These are phyloP conservation scores for Eremothecium coryli DNA, from an alignment of 1,139 yeast species.

Conservation along the genomic window DNA sequence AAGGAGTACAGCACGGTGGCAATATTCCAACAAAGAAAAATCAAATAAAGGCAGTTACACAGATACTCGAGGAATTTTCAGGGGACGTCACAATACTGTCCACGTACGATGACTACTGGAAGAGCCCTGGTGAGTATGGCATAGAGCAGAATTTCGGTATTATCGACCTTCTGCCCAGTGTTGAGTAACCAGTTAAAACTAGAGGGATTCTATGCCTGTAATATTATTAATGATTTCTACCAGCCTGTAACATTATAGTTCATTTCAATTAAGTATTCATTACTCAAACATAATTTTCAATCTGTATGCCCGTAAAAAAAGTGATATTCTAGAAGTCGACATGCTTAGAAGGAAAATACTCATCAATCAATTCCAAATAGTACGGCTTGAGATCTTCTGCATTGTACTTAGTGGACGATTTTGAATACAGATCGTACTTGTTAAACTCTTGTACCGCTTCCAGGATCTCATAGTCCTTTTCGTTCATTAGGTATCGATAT, in stretches of 20 bases:
- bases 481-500: constrained; percentile 55
- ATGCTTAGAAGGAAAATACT: constrained; percentile 49
- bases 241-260: no score
- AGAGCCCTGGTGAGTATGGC: constrained; percentile 68
- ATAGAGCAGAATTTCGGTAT: constrained; percentile 84
- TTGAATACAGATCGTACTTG: constrained; percentile 60
- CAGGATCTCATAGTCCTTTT: constrained; percentile 52
- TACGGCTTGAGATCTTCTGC: constrained; percentile 45
- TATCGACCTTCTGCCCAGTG: constrained; percentile 37
- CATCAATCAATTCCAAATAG: constrained; percentile 55
- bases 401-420: constrained; percentile 42
- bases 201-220: no score
- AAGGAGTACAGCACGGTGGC: constrained; percentile 57
- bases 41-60: constrained; percentile 58
- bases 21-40: constrained; percentile 64
- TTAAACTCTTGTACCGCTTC: constrained; percentile 59
- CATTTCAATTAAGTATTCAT: no score
- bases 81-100: constrained; percentile 64
- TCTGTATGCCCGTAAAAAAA: no score
- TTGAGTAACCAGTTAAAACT: no score
- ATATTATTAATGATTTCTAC: no score
- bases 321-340: constrained; percentile 44
- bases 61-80: constrained; percentile 45
- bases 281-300: no score
- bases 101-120: constrained; percentile 77